Percentiles rank a stretch among this genome's conserved stretches.
Conservation (phyloP, 78 protist genomes). For the Reticulomyxa filosa region DNA sequence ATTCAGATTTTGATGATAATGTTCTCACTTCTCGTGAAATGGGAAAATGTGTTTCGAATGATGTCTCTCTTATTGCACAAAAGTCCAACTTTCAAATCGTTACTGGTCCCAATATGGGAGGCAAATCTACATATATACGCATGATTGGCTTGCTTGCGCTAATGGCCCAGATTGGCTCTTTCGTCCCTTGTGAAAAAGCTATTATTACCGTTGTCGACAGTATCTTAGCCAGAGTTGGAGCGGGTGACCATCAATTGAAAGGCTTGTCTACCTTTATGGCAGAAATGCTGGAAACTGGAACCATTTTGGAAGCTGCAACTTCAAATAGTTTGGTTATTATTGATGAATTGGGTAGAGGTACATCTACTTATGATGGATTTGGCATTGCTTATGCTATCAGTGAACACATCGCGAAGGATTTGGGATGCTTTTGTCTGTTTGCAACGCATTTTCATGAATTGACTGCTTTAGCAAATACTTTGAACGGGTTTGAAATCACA, state of each 20-base stretch:
- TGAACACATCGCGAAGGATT: slow-evolving; percentile 4
- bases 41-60: too few species aligned
- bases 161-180: slow-evolving; percentile 38
- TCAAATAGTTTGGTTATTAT: slow-evolving; percentile 15
- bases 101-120: slow-evolving; percentile 16
- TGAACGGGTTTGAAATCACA: too few species aligned
- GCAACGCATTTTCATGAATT: slow-evolving; percentile 37
- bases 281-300: slow-evolving; percentile 28
- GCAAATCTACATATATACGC: slow-evolving; percentile 23
- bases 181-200: slow-evolving; percentile 26
- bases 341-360: slow-evolving; percentile 23
- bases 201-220: slow-evolving; percentile 17
- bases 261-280: slow-evolving; percentile 31
- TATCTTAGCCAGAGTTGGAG: slow-evolving; percentile 23
- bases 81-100: background rate
- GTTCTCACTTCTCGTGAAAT: too few species aligned
- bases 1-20: too few species aligned
- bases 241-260: slow-evolving; percentile 10
- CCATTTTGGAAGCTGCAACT: slow-evolving; percentile 1
- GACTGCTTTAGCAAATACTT: background rate
- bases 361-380: slow-evolving; percentile 30
- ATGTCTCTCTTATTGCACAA: background rate
- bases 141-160: slow-evolving; percentile 11
- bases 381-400: slow-evolving; percentile 28
- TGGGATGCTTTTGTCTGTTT: slow-evolving; percentile 10